Evolutionary conservation across 2,329 filamentous ascomycete species (phyloP).

Genomic region (Cordyceps tenuipes): DNA sequence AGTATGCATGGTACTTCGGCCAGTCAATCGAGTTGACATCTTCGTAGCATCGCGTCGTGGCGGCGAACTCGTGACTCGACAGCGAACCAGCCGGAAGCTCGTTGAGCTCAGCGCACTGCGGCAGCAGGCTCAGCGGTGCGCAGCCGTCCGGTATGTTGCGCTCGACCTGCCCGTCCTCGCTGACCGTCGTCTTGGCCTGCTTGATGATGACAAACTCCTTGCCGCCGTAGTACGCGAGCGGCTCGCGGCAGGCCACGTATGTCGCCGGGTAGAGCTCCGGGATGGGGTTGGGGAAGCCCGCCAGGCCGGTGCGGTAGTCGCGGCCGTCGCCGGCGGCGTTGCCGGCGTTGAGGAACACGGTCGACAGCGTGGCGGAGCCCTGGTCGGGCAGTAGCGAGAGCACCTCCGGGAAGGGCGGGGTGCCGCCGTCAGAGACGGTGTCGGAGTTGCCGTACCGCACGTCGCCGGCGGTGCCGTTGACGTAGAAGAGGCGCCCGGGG

Average conservation of each 20-base stretch:
- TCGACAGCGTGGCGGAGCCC: conserved; percentile 24
- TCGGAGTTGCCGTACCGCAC: conserved; percentile 23
- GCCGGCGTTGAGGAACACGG: conserved; percentile 24
- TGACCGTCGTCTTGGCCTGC: conserved; percentile 23
- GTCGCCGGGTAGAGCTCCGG: conserved; percentile 24
- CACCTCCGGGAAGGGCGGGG: conserved; percentile 29
- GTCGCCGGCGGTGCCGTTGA: conserved; percentile 37
- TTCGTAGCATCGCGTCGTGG: conserved; percentile 31
- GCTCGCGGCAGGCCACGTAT: conserved; percentile 36
- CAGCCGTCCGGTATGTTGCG: conserved; percentile 31
- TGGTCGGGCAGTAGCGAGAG: conserved; percentile 23
- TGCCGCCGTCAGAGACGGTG: conserved; percentile 33
- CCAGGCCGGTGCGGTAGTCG: conserved; percentile 21
- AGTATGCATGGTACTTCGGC: conserved; percentile 14
- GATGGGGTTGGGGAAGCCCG: conserved; percentile 27
- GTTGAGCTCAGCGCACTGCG: conserved; percentile 4
- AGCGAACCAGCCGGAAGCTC: conserved; percentile 27
- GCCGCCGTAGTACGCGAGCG: conserved; percentile 32
- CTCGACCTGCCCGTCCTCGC: conserved; percentile 15
- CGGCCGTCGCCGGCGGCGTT: conserved; percentile 24
- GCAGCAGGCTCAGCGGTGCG: conserved; percentile 20
- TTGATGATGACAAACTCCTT: conserved; percentile 31
- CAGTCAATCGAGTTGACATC: conserved; percentile 32
- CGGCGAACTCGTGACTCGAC: conserved; percentile 32
- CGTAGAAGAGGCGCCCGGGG: conserved; percentile 34